These are phyloP conservation scores for Starmerella cellae DNA, from an alignment of 805 yeast species.

Conservation along the genomic window DNA sequence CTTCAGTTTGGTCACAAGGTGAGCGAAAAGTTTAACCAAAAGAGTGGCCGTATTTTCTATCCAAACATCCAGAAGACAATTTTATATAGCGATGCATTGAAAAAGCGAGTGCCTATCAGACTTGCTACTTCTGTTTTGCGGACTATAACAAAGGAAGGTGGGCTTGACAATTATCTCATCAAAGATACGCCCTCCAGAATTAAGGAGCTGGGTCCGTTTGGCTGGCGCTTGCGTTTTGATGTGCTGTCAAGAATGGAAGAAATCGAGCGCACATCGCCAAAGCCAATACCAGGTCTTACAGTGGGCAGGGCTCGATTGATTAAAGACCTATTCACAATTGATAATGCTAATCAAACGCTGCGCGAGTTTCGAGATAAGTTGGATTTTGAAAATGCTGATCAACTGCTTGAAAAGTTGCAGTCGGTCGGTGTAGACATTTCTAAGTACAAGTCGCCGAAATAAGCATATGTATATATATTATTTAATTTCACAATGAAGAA, in stretches of 20 bases:
- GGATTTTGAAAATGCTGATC: conserved; percentile 35
- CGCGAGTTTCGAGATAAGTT: conserved; percentile 36
- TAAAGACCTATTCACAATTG: conserved; percentile 22
- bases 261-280: conserved; percentile 32
- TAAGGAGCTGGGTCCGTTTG: conserved; percentile 82
- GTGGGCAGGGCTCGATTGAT: conserved; percentile 57
- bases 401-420: conserved; percentile 40
- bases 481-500: too few species aligned
- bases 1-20: conserved; percentile 63
- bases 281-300: conserved; percentile 33
- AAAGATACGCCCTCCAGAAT: conserved; percentile 82
- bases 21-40: conserved; percentile 57
- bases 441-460: neutral
- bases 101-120: conserved; percentile 41
- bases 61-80: conserved; percentile 69
- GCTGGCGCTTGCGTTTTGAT: conserved; percentile 78
- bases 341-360: conserved; percentile 20
- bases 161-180: conserved; percentile 73
- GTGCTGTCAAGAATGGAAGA: conserved; percentile 40
- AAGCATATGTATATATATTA: conserved; percentile 1
- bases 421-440: conserved; percentile 26
- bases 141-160: conserved; percentile 88
- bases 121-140: conserved; percentile 70
- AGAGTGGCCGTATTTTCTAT: conserved; percentile 57
- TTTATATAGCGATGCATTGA: conserved; percentile 73